phyloP scores from a whole-genome alignment of 345 rosid genomes.

The Brassica cretica region DNA sequence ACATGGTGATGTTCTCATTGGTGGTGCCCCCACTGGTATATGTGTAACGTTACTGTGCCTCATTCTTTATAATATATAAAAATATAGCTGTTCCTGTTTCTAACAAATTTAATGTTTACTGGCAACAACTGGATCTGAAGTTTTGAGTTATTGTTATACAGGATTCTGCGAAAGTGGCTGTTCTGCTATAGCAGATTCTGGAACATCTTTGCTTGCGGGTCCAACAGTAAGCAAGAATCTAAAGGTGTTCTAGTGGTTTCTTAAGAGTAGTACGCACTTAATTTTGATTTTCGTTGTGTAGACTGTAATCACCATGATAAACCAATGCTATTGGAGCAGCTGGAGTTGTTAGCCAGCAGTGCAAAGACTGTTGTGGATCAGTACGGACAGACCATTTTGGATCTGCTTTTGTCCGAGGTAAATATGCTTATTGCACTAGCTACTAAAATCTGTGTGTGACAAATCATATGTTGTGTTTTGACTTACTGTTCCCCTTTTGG shows the following conservation, averaged over 20 bases:
- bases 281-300: constrained; percentile 34
- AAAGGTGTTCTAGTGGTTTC: neutral
- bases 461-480: neutral
- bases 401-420: constrained; percentile 68
- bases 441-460: neutral
- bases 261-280: neutral
- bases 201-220: constrained; percentile 92
- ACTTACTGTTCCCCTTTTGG: neutral
- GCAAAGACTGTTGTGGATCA: constrained; percentile 82
- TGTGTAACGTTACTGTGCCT: constrained; percentile 17
- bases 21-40: constrained; percentile 74
- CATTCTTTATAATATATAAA: neutral
- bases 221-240: constrained; percentile 63
- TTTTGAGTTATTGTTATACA: constrained; percentile 37
- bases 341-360: constrained; percentile 80
- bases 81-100: neutral
- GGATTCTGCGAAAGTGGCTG: constrained; percentile 76
- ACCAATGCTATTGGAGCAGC: constrained; percentile 85
- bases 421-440: constrained; percentile 11
- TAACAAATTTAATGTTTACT: neutral
- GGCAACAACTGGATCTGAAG: constrained; percentile 18
- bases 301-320: constrained; percentile 76
- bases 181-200: constrained; percentile 97
- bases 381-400: constrained; percentile 74
- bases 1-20: constrained; percentile 87